These are phyloP conservation scores for Trichosanthes truncata DNA, from an alignment of 306 rosid species.

Conservation along the genomic window DNA sequence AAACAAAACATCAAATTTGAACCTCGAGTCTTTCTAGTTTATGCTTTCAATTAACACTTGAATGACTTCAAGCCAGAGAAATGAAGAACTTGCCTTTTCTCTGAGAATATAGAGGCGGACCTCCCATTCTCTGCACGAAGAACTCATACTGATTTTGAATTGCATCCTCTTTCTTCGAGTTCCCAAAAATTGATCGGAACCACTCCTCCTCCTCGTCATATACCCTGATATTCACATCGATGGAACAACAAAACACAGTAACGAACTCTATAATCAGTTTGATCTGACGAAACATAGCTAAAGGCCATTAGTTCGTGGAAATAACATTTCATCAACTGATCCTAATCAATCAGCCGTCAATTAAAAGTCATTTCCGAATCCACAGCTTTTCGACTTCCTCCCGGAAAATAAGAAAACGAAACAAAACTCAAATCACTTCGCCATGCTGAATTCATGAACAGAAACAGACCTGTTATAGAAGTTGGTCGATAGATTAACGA, in stretches of 20 bases:
- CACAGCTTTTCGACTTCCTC: background rate
- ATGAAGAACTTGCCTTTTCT: constrained; percentile 48
- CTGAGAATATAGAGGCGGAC: constrained; percentile 70
- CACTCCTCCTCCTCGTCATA: constrained; percentile 76
- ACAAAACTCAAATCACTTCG: background rate
- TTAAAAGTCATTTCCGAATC: background rate
- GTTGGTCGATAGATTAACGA: constrained; percentile 65
- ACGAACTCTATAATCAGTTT: background rate
- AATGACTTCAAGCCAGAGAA: background rate
- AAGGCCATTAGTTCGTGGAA: background rate
- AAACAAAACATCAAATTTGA: background rate
- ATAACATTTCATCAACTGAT: background rate
- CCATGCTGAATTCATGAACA: background rate
- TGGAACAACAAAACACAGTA: background rate
- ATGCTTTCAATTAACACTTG: background rate
- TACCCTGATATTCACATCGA: constrained; percentile 28
- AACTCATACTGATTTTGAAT: constrained; percentile 85
- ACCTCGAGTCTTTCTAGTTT: background rate
- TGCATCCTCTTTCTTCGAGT: constrained; percentile 55
- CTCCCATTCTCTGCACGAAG: constrained; percentile 80
- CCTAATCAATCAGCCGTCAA: background rate
- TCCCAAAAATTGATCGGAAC: constrained; percentile 65
- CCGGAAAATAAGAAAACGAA: background rate
- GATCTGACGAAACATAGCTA: background rate
- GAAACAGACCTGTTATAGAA: constrained; percentile 60